A percentile compares a stretch with the other conserved stretches of the same genome.
Evolutionary conservation across 495 filamentous ascomycete species (phyloP).

Genomic region (Penicillium paxilli): DNA sequence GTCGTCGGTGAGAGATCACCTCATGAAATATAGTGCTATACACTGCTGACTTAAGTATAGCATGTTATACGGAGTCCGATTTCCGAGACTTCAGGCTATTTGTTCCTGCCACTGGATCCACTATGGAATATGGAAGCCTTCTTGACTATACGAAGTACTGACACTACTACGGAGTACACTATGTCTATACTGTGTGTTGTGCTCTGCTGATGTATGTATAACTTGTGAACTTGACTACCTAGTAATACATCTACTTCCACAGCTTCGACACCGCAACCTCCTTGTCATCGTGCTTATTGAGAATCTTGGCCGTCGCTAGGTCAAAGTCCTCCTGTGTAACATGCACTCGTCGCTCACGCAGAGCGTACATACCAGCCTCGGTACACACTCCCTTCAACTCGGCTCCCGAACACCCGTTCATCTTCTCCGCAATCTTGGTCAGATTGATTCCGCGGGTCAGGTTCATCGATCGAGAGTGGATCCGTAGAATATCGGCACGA

Average conservation of each 20-base stretch:
- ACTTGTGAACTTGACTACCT: too few relatives aligned
- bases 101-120: too few relatives aligned
- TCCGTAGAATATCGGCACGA: constrained; percentile 94
- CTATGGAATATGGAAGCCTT: too few relatives aligned
- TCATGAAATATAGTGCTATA: too few relatives aligned
- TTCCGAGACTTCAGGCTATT: too few relatives aligned
- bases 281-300: constrained; percentile 99
- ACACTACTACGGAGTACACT: too few relatives aligned
- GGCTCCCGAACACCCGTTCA: constrained; percentile 97
- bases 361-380: constrained; percentile 95
- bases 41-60: background rate
- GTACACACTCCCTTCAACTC: constrained; percentile 98
- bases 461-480: constrained; percentile 97
- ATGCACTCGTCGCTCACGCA: constrained; percentile 92
- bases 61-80: background rate
- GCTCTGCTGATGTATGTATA: too few relatives aligned
- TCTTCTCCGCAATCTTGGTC: constrained; percentile 98
- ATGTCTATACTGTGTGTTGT: too few relatives aligned
- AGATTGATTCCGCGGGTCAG: constrained; percentile 96
- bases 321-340: constrained; percentile 99
- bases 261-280: constrained; percentile 86
- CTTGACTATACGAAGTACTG: too few relatives aligned
- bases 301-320: constrained; percentile 96
- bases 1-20: background rate
- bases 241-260: constrained; percentile 93